Conservation (phyloP, 176 grass and related monocot species). For the Oryza glaberrima region DNA sequence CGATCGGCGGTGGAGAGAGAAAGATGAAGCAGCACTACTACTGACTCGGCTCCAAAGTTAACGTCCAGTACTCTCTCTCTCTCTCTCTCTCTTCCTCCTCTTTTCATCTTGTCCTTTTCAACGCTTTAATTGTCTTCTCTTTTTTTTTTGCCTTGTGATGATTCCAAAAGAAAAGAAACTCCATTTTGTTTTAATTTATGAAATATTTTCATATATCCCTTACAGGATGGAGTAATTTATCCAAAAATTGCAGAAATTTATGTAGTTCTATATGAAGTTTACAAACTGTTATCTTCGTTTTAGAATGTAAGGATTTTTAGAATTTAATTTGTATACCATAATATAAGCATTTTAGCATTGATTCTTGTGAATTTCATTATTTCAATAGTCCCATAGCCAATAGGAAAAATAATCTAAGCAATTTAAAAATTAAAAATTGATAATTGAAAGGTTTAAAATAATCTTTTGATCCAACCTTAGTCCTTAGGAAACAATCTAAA, state of each 20-base stretch:
- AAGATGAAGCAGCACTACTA: neutral
- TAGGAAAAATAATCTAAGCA: too few relatives aligned
- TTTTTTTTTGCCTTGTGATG: neutral
- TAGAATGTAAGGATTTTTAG: too few relatives aligned
- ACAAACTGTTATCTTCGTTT: too few relatives aligned
- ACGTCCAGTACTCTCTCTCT: neutral
- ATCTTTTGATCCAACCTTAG: too few relatives aligned
- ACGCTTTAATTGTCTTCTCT: neutral
- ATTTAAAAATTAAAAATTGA: too few relatives aligned
- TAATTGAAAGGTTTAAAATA: too few relatives aligned
- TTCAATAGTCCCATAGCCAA: too few relatives aligned
- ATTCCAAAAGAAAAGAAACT: neutral
- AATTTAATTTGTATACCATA: too few relatives aligned
- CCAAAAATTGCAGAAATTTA: neutral
- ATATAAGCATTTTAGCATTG: too few relatives aligned
- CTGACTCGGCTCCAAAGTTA: conserved; percentile 14
- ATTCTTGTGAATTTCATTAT: too few relatives aligned
- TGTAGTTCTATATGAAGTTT: neutral
- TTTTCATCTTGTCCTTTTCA: conserved; percentile 5
- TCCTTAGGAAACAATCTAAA: too few relatives aligned
- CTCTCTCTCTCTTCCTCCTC: neutral
- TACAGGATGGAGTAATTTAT: neutral
- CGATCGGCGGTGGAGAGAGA: conserved; percentile 18
- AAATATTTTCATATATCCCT: neutral
- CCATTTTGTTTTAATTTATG: neutral